Evolutionary conservation across 148 eudicot species (phyloP), one percentile per base, ranked within the genome.

Genomic region (Vaccinium vitisidaea): DNA sequence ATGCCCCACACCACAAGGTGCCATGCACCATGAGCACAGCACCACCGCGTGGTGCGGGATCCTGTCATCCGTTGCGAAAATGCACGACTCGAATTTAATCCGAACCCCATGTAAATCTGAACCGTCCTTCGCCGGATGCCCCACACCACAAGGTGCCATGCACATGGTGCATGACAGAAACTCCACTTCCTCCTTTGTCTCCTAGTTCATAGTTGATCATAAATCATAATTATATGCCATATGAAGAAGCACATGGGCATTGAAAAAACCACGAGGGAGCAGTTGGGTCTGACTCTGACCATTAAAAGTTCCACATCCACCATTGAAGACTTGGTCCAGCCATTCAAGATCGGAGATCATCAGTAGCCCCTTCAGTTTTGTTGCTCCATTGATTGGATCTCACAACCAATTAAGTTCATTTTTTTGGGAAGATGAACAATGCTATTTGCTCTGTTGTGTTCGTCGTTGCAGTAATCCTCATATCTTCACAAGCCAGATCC

Each of bases 401-500:
- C 65, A 59, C 23, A 21, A 7, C 67, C 67, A 61, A 21, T 61
- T 1, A 9, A 21, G 67, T 61, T 61, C n/a, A 30, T 25, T 25
- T 36, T 43, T 16, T 55, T 32, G 39, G 7, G 27, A 75, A 15
- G 74, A 83, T 75, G 74, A 59, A 3, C 27, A 69, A 59, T 36
- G 36, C 80, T 23, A 6, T 14, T 1, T 83, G 39, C 46, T 83
- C 27, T n/a, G 39, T 4, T 13, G 14, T 76, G n/a, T 25, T 83
- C 69, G 30, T 83, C n/a, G 1, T 56, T 0, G 23, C 69, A 9
- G 21, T 74, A 0, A n/a, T 76, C 46, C 56, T 83, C 18, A 1
- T 83, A 43, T 83, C 71, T 54, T 78, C 59, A 21, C 48, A 83
- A 56, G 67, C 81, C 30, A 83, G 75, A 76, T 83, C 85, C 39